Base-by-base conservation (phyloP, 176 grass and related monocot genomes). In the Ampelocalamus luodianensis region DNA sequence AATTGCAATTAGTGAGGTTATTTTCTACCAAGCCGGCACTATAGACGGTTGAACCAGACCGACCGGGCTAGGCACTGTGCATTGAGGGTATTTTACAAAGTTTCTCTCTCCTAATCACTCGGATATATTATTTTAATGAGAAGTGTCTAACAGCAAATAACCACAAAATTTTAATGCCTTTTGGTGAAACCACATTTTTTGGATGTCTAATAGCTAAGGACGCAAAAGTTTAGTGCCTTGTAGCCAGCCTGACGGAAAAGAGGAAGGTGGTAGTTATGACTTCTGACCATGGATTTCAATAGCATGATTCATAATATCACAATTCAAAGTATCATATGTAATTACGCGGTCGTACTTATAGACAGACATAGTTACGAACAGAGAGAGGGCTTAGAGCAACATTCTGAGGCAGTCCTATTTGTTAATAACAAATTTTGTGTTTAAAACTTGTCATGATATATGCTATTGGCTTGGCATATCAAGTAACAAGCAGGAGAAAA, bases 401-500 rank as follows among this genome's bases (percentile, higher is more conserved):
- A 66, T 75, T 13, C 2, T 2, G 10, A 60, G 24, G 29, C n/a
- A 42, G 29, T 9, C 23, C 15, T 61, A 10, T 6, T 27, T 82
- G 16, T n/a, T 1, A 32, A 53, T 54, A 72, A 32, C 37, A 74
- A 2, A 18, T 20, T 60, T 40, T 48, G 29, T 56, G 14, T 73
- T 40, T 62, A 62, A 50, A 42, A 51, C 20, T 48, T 67, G 20
- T 46, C 64, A 58, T 68, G 22, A 1, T 40, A 60, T 44, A 50
- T 59, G 39, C 44, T 27, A 17, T 89, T 74, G 39, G 60, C 40
- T 49, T 62, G 49, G 16, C 4, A 39, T 40, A 60, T 39, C 13
- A 76, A 62, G 10, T n/a, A 63, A 85, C 12, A 85, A 75, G 22
- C 68, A 27, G 7, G 42, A 65, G 70, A 74, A 74, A 83, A 38